Percentiles rank a stretch among this genome's conserved stretches.
phyloP scores from a whole-genome alignment of 176 grass and related monocot species.

The Ensete glaucum region DNA sequence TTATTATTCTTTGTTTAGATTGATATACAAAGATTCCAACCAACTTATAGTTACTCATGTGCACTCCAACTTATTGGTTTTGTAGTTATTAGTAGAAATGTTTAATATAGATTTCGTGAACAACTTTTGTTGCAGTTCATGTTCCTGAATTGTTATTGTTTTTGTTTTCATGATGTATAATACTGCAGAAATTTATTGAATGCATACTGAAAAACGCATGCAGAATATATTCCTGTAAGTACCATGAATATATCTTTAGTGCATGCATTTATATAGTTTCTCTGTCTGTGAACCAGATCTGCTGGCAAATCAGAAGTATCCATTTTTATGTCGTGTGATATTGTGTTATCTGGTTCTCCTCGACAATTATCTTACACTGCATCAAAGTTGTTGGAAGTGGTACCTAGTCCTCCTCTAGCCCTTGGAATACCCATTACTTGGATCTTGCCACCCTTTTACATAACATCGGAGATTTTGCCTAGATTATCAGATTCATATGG shows the following conservation, averaged over 20 bases:
- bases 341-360: slow-evolving; percentile 50
- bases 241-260: background rate
- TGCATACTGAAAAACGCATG: background rate
- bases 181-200: background rate
- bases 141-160: background rate
- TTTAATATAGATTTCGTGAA: background rate
- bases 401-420: slow-evolving; percentile 78
- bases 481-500: slow-evolving; percentile 33
- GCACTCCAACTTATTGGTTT: background rate
- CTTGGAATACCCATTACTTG: slow-evolving; percentile 69
- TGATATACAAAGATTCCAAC: background rate
- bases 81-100: background rate
- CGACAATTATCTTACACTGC: slow-evolving; percentile 54
- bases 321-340: slow-evolving; percentile 67
- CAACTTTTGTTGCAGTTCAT: background rate
- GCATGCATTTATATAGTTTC: background rate
- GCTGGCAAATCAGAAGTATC: slow-evolving; percentile 77
- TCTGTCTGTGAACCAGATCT: slow-evolving; percentile 37
- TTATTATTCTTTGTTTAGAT: background rate
- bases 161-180: background rate
- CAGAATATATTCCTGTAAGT: background rate
- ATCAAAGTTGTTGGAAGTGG: slow-evolving; percentile 61
- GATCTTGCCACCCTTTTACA: slow-evolving; percentile 87
- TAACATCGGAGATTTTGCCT: slow-evolving; percentile 54
- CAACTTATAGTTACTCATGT: background rate